Evolutionary conservation across 805 yeast genomes (phyloP).

Genomic region (Torulaspora franciscae): DNA sequence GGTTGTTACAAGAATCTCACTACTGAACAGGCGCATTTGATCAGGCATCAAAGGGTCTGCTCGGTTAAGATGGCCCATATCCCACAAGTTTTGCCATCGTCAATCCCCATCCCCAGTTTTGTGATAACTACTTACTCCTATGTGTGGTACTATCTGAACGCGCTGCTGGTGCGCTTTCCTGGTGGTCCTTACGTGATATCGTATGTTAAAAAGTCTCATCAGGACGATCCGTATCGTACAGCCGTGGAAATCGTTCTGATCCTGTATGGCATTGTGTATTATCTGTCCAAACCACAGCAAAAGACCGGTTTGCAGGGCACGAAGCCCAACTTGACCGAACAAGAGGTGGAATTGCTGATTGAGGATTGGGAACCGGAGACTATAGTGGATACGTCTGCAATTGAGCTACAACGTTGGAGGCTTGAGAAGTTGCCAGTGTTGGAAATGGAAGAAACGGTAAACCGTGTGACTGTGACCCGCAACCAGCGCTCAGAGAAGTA

Average conservation of each 20-base stretch:
- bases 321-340: conserved; percentile 51
- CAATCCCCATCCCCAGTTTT: conserved; percentile 31
- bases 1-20: neutral
- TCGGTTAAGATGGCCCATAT: conserved; percentile 17
- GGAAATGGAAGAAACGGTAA: conserved; percentile 47
- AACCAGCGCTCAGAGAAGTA: conserved; percentile 30
- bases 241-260: conserved; percentile 71
- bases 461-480: conserved; percentile 27
- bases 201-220: conserved; percentile 80
- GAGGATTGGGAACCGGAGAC: conserved; percentile 94
- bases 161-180: conserved; percentile 20
- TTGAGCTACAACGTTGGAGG: conserved; percentile 46
- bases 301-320: conserved; percentile 72
- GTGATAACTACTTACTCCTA: conserved; percentile 24
- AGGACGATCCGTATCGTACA: conserved; percentile 90
- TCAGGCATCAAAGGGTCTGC: neutral
- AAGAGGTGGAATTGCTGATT: conserved; percentile 75
- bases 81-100: conserved; percentile 26
- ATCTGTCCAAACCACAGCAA: conserved; percentile 62
- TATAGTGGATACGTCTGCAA: conserved; percentile 50
- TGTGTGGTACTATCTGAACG: conserved; percentile 23
- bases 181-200: conserved; percentile 43
- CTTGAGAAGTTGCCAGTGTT: conserved; percentile 59
- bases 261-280: conserved; percentile 78
- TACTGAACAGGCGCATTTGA: neutral